Evolutionary conservation across 441 rosid species (phyloP).

Genomic region (Geranium incanum): DNA sequence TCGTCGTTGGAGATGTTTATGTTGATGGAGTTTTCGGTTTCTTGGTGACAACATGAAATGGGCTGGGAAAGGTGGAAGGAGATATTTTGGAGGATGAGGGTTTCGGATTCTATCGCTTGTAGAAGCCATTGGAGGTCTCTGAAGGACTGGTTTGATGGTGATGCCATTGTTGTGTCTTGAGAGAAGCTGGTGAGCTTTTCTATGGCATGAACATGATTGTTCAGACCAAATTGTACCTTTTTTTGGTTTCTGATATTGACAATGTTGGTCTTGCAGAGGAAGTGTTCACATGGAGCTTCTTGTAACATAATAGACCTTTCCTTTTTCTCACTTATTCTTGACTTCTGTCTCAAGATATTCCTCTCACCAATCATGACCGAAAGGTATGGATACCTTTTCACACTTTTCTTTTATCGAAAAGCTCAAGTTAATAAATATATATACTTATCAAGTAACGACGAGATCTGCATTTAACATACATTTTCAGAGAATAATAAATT

Average conservation of each 20-base stretch:
- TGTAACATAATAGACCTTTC: slow-evolving; percentile 4
- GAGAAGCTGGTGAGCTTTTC: background rate
- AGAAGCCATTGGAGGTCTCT: slow-evolving; percentile 64
- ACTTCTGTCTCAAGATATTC: slow-evolving; percentile 26
- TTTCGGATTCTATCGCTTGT: slow-evolving; percentile 44
- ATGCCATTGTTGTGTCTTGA: slow-evolving; percentile 33
- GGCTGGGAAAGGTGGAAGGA: slow-evolving; percentile 52
- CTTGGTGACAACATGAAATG: slow-evolving; percentile 49
- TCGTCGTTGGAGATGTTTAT: slow-evolving; percentile 44
- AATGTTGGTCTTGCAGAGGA: slow-evolving; percentile 9
- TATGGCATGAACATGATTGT: background rate
- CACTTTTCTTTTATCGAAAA: background rate
- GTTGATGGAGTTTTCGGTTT: slow-evolving; percentile 57
- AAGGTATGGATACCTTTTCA: slow-evolving; percentile 16
- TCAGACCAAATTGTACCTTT: slow-evolving; percentile 7
- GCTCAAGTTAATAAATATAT: no score
- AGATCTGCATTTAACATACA: background rate
- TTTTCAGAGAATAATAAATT: no score
- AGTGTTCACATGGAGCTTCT: slow-evolving; percentile 10
- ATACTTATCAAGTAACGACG: background rate
- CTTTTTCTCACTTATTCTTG: slow-evolving; percentile 19
- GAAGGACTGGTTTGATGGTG: slow-evolving; percentile 47
- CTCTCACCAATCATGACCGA: slow-evolving; percentile 11
- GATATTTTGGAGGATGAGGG: slow-evolving; percentile 47
- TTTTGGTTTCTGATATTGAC: slow-evolving; percentile 12